phyloP scores from a whole-genome alignment of 108 stramenopile genomes.

The Pseudonitzschia multiseries region DNA sequence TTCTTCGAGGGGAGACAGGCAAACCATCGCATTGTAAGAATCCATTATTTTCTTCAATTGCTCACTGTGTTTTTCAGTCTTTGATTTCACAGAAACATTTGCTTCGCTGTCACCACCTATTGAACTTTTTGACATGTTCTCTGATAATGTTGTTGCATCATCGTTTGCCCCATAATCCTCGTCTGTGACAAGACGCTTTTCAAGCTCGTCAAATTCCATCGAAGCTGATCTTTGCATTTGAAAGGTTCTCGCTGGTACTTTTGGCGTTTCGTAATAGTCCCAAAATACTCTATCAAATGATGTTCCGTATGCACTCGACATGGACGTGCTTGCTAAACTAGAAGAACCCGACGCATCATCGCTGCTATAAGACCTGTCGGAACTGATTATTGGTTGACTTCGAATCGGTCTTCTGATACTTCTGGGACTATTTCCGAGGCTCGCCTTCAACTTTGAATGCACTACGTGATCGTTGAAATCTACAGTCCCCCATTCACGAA shows the following conservation, averaged over 20 bases:
- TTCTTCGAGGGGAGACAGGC: slow-evolving; percentile 6
- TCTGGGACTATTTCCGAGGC: slow-evolving; percentile 12
- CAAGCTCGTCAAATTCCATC: slow-evolving; percentile 28
- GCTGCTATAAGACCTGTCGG: slow-evolving; percentile 11
- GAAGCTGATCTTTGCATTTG: slow-evolving; percentile 50
- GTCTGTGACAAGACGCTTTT: not conserved
- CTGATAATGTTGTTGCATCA: slow-evolving; percentile 25
- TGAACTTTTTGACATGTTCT: slow-evolving; percentile 17
- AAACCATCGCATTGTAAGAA: slow-evolving; percentile 26
- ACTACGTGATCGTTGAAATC: slow-evolving; percentile 28
- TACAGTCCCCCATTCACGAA: slow-evolving; percentile 35
- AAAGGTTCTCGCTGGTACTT: slow-evolving; percentile 7
- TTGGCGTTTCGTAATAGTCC: slow-evolving; percentile 31
- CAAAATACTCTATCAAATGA: slow-evolving; percentile 44
- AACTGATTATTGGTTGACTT: not conserved
- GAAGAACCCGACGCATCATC: slow-evolving; percentile 37
- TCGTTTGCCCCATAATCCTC: slow-evolving; percentile 8
- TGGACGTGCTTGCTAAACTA: slow-evolving; percentile 41
- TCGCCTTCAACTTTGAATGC: slow-evolving; percentile 15
- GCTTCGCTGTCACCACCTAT: slow-evolving; percentile 23
- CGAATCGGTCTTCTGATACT: not conserved
- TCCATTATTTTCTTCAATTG: slow-evolving; percentile 34
- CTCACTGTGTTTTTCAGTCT: slow-evolving; percentile 20
- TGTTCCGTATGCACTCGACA: slow-evolving; percentile 38
- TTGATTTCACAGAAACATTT: slow-evolving; percentile 4